Evolutionary conservation across 331 rosid genomes (phyloP).

Genomic region (Cydonia oblonga): DNA sequence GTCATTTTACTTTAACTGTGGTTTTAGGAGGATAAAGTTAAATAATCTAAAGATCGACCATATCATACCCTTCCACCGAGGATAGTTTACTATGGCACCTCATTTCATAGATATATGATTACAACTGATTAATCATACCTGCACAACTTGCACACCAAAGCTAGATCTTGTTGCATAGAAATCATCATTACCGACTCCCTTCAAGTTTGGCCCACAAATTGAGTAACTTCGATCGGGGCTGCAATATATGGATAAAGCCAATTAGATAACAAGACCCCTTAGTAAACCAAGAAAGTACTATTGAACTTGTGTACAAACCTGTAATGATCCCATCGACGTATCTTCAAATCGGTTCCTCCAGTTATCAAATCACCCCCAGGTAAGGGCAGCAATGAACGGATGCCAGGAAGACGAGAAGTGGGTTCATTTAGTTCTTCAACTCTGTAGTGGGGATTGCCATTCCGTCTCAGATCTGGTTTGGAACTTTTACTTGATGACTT

Average conservation of each 20-base stretch:
- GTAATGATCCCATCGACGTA: conserved; percentile 92
- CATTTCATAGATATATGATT: not conserved
- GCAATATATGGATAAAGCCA: conserved; percentile 16
- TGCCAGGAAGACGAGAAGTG: conserved; percentile 74
- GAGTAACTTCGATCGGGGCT: conserved; percentile 88
- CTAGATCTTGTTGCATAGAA: conserved; percentile 66
- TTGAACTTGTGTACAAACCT: conserved; percentile 39
- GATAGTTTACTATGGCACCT: not conserved
- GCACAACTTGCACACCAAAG: conserved; percentile 89
- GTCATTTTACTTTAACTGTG: not conserved
- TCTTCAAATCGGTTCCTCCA: conserved; percentile 92
- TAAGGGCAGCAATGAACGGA: conserved; percentile 84
- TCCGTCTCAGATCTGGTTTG: conserved; percentile 58
- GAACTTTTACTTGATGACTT: conserved; percentile 53
- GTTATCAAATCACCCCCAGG: conserved; percentile 95
- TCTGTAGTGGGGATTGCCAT: conserved; percentile 70
- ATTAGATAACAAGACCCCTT: conserved; percentile 1
- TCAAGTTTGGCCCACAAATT: conserved; percentile 81
- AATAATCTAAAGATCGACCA: not conserved
- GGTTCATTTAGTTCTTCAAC: conserved; percentile 86
- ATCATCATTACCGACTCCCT: conserved; percentile 68
- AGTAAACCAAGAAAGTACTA: conserved; percentile 11
- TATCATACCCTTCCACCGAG: not conserved
- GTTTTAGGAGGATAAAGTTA: not conserved
- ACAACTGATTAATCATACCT: conserved; percentile 47